Evolutionary conservation across 805 yeast species (phyloP).

Genomic region (Candida koratica): DNA sequence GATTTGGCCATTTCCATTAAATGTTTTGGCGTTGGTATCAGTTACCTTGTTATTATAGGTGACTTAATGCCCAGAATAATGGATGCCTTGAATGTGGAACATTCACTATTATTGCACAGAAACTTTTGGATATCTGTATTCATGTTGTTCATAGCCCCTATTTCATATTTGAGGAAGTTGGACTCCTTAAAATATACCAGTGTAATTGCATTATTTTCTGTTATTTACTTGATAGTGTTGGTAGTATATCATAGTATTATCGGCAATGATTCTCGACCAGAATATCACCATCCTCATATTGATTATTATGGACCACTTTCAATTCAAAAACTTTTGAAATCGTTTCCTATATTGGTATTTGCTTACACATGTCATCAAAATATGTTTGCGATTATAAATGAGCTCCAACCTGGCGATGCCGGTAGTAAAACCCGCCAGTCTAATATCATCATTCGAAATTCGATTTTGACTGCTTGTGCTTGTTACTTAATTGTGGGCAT

Average conservation of each 20-base stretch:
- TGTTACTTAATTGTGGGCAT: conserved; percentile 64
- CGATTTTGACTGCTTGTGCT: conserved; percentile 51
- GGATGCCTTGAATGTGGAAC: conserved; percentile 30
- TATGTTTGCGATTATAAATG: conserved; percentile 72
- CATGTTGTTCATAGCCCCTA: conserved; percentile 55
- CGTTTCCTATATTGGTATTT: conserved; percentile 71
- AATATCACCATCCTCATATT: conserved; percentile 13
- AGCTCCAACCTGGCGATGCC: conserved; percentile 41
- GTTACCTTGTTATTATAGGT: conserved; percentile 70
- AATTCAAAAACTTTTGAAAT: conserved; percentile 43
- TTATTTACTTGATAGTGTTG: conserved; percentile 56
- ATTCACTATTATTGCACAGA: conserved; percentile 28
- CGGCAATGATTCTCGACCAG: conserved; percentile 16
- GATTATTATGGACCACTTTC: conserved; percentile 40
- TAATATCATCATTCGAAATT: conserved; percentile 48
- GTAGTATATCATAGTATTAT: conserved; percentile 48
- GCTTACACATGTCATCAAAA: conserved; percentile 84
- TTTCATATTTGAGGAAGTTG: conserved; percentile 56
- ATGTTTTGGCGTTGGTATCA: conserved; percentile 74
- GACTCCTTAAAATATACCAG: conserved; percentile 71
- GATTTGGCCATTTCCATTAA: conserved; percentile 72
- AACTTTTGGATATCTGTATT: conserved; percentile 53
- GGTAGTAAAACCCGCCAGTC: conserved; percentile 44
- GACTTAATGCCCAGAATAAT: conserved; percentile 66
- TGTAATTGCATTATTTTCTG: conserved; percentile 62